phyloP scores from a whole-genome alignment of 345 rosid genomes.

The Citrus glauca region DNA sequence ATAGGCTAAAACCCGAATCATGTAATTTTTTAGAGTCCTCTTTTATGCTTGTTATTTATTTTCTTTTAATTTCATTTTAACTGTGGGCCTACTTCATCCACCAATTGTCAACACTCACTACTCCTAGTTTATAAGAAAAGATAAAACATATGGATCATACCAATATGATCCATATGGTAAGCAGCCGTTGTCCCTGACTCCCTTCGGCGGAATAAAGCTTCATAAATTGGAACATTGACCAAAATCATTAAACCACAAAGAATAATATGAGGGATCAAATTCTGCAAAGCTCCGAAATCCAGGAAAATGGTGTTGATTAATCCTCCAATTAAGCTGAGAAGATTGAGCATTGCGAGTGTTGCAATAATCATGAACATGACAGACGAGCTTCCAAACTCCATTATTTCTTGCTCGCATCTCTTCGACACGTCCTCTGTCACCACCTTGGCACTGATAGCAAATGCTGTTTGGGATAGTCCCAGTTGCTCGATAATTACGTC shows the following conservation, averaged over 20 bases:
- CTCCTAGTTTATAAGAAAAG: no score
- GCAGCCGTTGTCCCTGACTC: constrained; percentile 30
- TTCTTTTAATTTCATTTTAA: no score
- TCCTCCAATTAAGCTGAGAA: not conserved
- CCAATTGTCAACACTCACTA: no score
- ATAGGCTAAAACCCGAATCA: no score
- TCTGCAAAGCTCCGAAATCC: not conserved
- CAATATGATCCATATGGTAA: not conserved
- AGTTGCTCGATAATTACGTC: constrained; percentile 18
- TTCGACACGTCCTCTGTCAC: constrained; percentile 27
- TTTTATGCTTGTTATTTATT: no score
- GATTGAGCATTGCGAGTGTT: constrained; percentile 40
- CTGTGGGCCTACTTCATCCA: no score
- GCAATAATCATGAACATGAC: constrained; percentile 30
- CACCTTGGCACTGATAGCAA: constrained; percentile 34
- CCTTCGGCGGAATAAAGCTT: constrained; percentile 34
- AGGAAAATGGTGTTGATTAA: not conserved
- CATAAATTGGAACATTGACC: constrained; percentile 27
- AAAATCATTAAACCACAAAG: constrained; percentile 26
- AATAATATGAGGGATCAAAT: constrained; percentile 14
- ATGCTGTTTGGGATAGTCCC: constrained; percentile 35
- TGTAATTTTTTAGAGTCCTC: no score
- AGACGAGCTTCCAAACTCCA: constrained; percentile 41
- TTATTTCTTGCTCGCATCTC: constrained; percentile 31
- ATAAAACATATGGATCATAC: no score